Conservation (phyloP, 1,284 basidiomycete genomes). For the Wolfiporia cocos region DNA sequence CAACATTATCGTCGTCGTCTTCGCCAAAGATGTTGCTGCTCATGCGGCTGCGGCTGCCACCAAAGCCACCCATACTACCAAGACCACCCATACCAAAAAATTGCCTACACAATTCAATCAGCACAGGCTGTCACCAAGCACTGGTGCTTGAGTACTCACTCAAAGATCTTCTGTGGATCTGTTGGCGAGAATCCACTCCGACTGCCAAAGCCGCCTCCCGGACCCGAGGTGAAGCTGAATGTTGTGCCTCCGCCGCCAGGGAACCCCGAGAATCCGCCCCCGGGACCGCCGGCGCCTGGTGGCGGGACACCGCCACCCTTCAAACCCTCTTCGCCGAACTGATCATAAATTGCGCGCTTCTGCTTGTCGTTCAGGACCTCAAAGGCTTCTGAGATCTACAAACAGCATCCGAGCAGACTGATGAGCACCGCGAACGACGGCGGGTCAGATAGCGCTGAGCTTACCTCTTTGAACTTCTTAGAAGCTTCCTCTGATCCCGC, state of each 20-base stretch:
- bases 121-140: slow-evolving; percentile 8
- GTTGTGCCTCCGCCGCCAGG: slow-evolving; percentile 36
- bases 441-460: slow-evolving; percentile 11
- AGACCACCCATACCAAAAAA: slow-evolving; percentile 54
- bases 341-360: slow-evolving; percentile 92
- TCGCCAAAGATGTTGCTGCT: slow-evolving; percentile 36
- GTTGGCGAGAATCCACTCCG: slow-evolving; percentile 60
- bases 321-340: slow-evolving; percentile 94
- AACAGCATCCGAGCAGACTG: too few relatives aligned
- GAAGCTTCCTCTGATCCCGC: slow-evolving; percentile 77
- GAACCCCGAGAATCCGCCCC: slow-evolving; percentile 35
- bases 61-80: slow-evolving; percentile 36
- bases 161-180: slow-evolving; percentile 91
- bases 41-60: slow-evolving; percentile 24
- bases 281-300: slow-evolving; percentile 40
- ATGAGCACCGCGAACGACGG: too few relatives aligned
- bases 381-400: slow-evolving; percentile 89
- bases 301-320: slow-evolving; percentile 58
- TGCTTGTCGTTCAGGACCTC: slow-evolving; percentile 94
- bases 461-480: slow-evolving; percentile 90
- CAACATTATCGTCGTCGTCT: slow-evolving; percentile 45
- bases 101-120: slow-evolving; percentile 39
- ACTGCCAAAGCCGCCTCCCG: slow-evolving; percentile 36
- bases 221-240: slow-evolving; percentile 55
- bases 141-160: slow-evolving; percentile 45